These are phyloP conservation scores for Ogataea kodamae DNA, from an alignment of 805 yeast genomes.

Conservation along the genomic window DNA sequence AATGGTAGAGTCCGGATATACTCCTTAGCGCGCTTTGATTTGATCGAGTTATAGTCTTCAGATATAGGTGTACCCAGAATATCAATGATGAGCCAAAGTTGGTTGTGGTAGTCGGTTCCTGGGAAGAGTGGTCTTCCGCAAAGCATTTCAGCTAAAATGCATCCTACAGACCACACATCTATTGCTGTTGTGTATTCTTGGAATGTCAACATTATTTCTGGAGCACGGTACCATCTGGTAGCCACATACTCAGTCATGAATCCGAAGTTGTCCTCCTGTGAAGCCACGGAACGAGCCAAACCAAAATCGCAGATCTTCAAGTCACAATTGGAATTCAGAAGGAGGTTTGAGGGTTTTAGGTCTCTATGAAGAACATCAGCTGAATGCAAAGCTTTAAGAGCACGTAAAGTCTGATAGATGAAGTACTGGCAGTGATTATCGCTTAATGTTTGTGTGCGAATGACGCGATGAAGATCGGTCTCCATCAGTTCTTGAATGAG, in stretches of 20 bases:
- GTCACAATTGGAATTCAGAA: slow-evolving; percentile 90
- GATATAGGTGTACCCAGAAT: slow-evolving; percentile 83
- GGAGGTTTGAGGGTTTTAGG: slow-evolving; percentile 81
- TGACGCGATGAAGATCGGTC: slow-evolving; percentile 80
- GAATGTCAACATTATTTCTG: slow-evolving; percentile 94
- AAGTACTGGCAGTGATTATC: slow-evolving; percentile 96
- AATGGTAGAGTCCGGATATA: slow-evolving; percentile 79
- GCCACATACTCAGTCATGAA: slow-evolving; percentile 97
- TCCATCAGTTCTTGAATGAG: slow-evolving; percentile 86
- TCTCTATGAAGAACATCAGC: slow-evolving; percentile 96
- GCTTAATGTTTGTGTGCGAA: slow-evolving; percentile 72
- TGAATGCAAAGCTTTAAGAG: slow-evolving; percentile 84
- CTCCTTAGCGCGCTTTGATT: slow-evolving; percentile 81
- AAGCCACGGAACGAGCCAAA: slow-evolving; percentile 66
- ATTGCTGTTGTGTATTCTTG: slow-evolving; percentile 92
- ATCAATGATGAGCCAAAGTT: slow-evolving; percentile 78
- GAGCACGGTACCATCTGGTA: slow-evolving; percentile 96
- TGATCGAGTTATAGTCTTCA: slow-evolving; percentile 72
- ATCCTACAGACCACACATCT: slow-evolving; percentile 96
- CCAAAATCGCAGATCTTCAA: slow-evolving; percentile 94
- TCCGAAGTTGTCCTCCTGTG: slow-evolving; percentile 63
- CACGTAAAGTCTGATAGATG: slow-evolving; percentile 85
- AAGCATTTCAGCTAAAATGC: slow-evolving; percentile 88
- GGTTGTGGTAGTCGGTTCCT: slow-evolving; percentile 92
- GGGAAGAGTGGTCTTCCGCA: slow-evolving; percentile 87